A percentile compares a stretch with the other conserved stretches of the same genome.
Evolutionary conservation across 352 stramenopile species (phyloP).

Genomic region (Pythium sp.): DNA sequence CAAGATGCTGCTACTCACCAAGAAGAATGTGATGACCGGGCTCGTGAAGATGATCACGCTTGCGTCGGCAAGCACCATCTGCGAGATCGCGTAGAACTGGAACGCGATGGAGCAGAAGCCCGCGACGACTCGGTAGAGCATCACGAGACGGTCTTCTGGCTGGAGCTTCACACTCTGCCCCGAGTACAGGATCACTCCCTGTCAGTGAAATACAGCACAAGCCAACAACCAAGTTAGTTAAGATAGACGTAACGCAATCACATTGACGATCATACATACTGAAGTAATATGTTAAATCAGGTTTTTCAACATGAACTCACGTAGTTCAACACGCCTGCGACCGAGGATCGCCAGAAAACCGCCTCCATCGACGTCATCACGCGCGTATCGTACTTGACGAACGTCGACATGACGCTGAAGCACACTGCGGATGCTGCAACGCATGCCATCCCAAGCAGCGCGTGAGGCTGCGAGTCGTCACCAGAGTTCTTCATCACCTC

Average conservation of each 20-base stretch:
- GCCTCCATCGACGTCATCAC: constrained; percentile 77
- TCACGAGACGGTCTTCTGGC: constrained; percentile 43
- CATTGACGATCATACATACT: too few species aligned
- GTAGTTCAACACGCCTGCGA: constrained; percentile 58
- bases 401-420: constrained; percentile 82
- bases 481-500: not conserved
- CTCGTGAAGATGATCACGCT: constrained; percentile 65
- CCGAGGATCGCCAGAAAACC: constrained; percentile 74
- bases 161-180: constrained; percentile 47
- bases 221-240: not conserved
- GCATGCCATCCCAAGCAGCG: constrained; percentile 55
- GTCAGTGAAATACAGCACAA: not conserved
- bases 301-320: constrained; percentile 25
- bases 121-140: constrained; percentile 42
- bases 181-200: constrained; percentile 28
- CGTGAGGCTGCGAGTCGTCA: constrained; percentile 34
- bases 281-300: too few species aligned
- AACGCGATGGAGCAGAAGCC: constrained; percentile 57
- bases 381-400: constrained; percentile 77
- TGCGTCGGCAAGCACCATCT: constrained; percentile 71
- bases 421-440: constrained; percentile 73
- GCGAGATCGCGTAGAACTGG: constrained; percentile 65
- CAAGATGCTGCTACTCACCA: constrained; percentile 27
- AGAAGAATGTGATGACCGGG: constrained; percentile 63
- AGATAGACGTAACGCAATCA: not conserved